Percentiles rank a stretch among this genome's conserved stretches.
These are phyloP conservation scores for Trichoderma atroviride DNA, from an alignment of 2,329 filamentous ascomycete species.

Conservation along the genomic window DNA sequence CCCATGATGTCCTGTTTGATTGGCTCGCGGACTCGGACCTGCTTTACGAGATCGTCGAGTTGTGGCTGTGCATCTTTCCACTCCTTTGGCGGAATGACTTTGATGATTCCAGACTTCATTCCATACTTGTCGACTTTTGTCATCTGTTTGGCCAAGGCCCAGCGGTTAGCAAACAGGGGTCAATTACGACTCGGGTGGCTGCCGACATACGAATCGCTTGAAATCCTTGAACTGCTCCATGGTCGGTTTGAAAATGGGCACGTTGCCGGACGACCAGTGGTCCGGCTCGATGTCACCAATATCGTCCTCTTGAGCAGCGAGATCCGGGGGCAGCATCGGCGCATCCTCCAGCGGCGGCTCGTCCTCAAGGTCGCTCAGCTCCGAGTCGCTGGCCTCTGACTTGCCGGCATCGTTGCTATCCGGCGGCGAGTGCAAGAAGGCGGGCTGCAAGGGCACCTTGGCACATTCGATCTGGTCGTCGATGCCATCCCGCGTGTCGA, in stretches of 20 bases:
- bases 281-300: conserved; percentile 81
- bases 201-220: conserved; percentile 73
- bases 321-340: conserved; percentile 30
- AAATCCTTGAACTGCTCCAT: conserved; percentile 97
- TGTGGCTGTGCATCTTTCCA: conserved; percentile 82
- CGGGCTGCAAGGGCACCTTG: conserved; percentile 40
- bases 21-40: conserved; percentile 90
- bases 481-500: conserved; percentile 34
- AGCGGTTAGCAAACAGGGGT: conserved; percentile 35
- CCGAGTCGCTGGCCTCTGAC: conserved; percentile 64
- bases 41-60: conserved; percentile 84
- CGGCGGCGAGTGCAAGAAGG: conserved; percentile 63
- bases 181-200: not conserved
- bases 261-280: conserved; percentile 88
- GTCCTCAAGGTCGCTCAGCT: conserved; percentile 67
- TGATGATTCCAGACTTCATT: conserved; percentile 97
- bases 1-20: conserved; percentile 99
- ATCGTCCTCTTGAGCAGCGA: conserved; percentile 54
- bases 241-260: conserved; percentile 92
- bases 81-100: conserved; percentile 90
- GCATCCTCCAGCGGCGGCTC: conserved; percentile 48
- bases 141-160: conserved; percentile 51
- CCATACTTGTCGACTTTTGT: conserved; percentile 88
- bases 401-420: conserved; percentile 64
- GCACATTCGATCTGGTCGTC: conserved; percentile 40